Evolutionary conservation across 805 yeast species (phyloP), one percentile per base, ranked within the genome.

Genomic region (Candida wancherniae): DNA sequence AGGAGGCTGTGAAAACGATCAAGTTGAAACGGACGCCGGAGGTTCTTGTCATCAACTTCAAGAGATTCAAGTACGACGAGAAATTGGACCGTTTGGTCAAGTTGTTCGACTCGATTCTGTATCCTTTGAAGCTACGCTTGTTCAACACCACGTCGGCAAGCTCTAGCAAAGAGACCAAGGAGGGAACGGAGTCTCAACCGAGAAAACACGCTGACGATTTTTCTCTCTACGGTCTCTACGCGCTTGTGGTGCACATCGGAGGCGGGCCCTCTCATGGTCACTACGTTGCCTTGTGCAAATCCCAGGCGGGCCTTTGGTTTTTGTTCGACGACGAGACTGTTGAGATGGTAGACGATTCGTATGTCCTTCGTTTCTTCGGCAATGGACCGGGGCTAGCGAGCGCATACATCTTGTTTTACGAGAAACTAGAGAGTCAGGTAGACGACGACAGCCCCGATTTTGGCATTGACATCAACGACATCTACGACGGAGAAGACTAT

Each of bases 231-330:
- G 95, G 88, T 47, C 61, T 92, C 29, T 81, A 77, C 40, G 85
- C 90, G 0, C 79, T 90, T 24, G 92, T 92, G 9, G 87, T 92
- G 8, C 98, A 92, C 52, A 78, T 92, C 44, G 98, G 98, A 5
- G 94, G 96, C 4, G 97, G 97, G 0, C 97, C 97, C 1, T 87
- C 86, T 63, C 96, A 88, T 58, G 98, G 98, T 0, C 98, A 92
- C 54, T 92, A 92, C 55, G 90, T 92, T 7, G 73, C 95, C 0
- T 63, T 92, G 4, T 81, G 92, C 37, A 86, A 86, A 51, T 80
- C 87, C 4, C 77, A 73, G 32, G 67, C 72, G 14, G 73, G 75
- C 23, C 88, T 95, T 0, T 92, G 98, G 98, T 61, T 92, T 18
- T 60, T 92, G 35, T 92, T 84, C 59, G 98, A 92, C 54, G 98